Evolutionary conservation across 192 early-diverging fungal genomes (phyloP).

Genomic region (Backusella parvicylindrica): DNA sequence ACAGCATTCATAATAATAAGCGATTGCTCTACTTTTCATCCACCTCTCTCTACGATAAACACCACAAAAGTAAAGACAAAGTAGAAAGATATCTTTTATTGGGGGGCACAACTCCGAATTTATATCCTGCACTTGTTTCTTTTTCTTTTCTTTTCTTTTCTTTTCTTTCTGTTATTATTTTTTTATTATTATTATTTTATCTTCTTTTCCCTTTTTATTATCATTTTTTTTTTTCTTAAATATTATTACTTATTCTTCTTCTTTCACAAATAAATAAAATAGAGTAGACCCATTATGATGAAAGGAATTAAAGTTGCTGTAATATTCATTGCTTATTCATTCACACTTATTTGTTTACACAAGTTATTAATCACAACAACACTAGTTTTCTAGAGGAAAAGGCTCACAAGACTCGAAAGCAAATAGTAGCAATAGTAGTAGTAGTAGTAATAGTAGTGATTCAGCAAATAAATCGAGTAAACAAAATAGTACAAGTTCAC

Average conservation of each 20-base stretch:
- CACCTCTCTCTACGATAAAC: background rate
- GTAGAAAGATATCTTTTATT: background rate
- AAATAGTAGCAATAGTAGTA: background rate
- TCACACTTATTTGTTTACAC: background rate
- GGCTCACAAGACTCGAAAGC: background rate
- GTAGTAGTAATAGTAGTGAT: background rate
- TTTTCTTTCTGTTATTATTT: too few relatives aligned
- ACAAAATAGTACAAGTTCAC: background rate
- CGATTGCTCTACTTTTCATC: too few relatives aligned
- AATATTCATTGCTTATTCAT: background rate
- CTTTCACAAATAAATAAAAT: background rate
- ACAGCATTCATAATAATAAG: too few relatives aligned
- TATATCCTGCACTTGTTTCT: background rate
- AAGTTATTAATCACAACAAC: background rate
- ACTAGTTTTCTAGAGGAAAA: background rate
- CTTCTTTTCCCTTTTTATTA: background rate
- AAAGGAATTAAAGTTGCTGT: conserved; percentile 33
- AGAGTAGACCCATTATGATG: conserved; percentile 17
- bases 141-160: background rate
- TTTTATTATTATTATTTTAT: background rate
- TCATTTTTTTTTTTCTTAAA: too few relatives aligned
- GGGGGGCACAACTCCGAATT: background rate
- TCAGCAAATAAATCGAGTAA: background rate
- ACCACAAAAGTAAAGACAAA: background rate
- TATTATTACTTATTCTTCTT: background rate